Conservation (phyloP, 805 yeast species). For the Barnettozyma siamensis region DNA sequence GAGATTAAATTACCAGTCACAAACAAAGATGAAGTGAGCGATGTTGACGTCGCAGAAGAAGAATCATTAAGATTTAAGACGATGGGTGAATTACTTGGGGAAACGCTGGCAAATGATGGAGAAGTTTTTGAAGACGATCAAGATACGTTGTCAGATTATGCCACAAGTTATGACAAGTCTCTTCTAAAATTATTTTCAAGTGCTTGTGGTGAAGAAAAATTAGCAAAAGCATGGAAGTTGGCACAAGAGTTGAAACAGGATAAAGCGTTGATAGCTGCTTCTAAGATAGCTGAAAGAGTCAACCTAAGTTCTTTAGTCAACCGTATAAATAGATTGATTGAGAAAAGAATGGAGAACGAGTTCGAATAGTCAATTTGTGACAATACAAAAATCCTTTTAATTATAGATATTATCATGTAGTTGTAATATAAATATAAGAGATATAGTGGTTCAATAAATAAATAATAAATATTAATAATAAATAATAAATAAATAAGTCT, state of each 20-base stretch:
- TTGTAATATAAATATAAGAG: conserved; percentile 8
- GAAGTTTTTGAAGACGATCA: conserved; percentile 39
- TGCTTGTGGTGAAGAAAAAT: conserved; percentile 63
- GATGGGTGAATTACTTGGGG: conserved; percentile 57
- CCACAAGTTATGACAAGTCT: conserved; percentile 65
- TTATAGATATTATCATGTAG: not conserved
- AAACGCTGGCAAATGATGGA: conserved; percentile 43
- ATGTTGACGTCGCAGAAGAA: conserved; percentile 47
- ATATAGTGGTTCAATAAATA: conserved; percentile 7
- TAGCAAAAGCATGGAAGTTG: conserved; percentile 62
- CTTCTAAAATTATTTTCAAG: conserved; percentile 69
- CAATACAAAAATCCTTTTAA: too few relatives aligned
- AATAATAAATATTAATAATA: conserved; percentile 8
- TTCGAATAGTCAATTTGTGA: not conserved
- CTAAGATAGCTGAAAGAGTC: conserved; percentile 74
- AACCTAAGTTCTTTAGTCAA: conserved; percentile 48
- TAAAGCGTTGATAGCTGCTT: conserved; percentile 77
- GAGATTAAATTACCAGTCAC: conserved; percentile 62
- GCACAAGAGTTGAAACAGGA: conserved; percentile 67
- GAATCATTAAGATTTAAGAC: conserved; percentile 53
- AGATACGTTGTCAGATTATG: conserved; percentile 48
- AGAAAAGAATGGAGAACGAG: conserved; percentile 35
- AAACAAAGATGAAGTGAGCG: conserved; percentile 11
- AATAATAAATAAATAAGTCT: conserved; percentile 7
- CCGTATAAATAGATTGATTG: conserved; percentile 49